Percentiles rank a stretch among this genome's conserved stretches.
Conservation (phyloP, 441 rosid species). For the Populus tomentosa region DNA sequence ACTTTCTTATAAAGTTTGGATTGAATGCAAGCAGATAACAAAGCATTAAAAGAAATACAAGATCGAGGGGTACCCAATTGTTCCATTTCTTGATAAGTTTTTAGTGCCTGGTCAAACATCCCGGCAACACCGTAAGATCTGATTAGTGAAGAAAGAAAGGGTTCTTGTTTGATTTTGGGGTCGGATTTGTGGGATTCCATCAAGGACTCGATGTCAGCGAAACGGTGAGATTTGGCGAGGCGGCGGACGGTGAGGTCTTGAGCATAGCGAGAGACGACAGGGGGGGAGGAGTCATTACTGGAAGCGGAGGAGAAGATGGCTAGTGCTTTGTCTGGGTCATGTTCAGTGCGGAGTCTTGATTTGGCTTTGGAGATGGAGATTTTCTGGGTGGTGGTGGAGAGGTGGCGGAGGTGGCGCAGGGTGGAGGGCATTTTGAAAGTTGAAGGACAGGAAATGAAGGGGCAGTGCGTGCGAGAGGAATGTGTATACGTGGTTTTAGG, state of each 20-base stretch:
- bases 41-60: slow-evolving; percentile 56
- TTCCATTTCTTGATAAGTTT: slow-evolving; percentile 61
- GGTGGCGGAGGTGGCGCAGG: slow-evolving; percentile 39
- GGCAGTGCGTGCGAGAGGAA: slow-evolving; percentile 18
- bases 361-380: slow-evolving; percentile 50
- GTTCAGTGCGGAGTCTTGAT: slow-evolving; percentile 43
- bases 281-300: slow-evolving; percentile 33
- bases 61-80: slow-evolving; percentile 55
- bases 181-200: slow-evolving; percentile 56
- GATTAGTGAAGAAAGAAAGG: slow-evolving; percentile 54
- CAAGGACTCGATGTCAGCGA: slow-evolving; percentile 55
- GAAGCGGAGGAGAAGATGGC: slow-evolving; percentile 55
- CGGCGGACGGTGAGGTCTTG: slow-evolving; percentile 70
- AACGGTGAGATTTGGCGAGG: slow-evolving; percentile 65
- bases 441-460: neutral
- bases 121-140: slow-evolving; percentile 72
- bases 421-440: slow-evolving; percentile 30
- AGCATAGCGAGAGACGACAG: slow-evolving; percentile 53
- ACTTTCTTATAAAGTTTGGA: slow-evolving; percentile 39
- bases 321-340: slow-evolving; percentile 73
- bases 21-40: slow-evolving; percentile 48
- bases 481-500: neutral
- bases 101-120: slow-evolving; percentile 63
- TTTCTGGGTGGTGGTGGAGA: slow-evolving; percentile 29
- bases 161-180: slow-evolving; percentile 50